phyloP scores from a whole-genome alignment of 768 basidiomycete species.

The Hericium alpestre region DNA sequence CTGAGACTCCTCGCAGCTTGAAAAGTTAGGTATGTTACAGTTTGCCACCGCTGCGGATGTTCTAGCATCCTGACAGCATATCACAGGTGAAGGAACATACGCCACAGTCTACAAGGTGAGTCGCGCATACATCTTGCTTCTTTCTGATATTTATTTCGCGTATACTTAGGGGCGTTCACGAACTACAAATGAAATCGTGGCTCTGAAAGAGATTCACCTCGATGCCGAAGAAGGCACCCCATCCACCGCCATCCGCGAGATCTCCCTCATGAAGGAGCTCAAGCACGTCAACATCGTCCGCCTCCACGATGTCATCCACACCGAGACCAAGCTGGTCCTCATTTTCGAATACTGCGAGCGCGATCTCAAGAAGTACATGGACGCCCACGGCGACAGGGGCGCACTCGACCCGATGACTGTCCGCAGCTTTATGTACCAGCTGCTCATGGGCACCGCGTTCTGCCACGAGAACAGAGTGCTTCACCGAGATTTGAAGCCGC shows the following conservation, averaged over 20 bases:
- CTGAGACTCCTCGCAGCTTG: slow-evolving; percentile 38
- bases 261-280: slow-evolving; percentile 98
- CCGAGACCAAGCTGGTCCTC: slow-evolving; percentile 93
- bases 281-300: slow-evolving; percentile 98
- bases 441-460: slow-evolving; percentile 93
- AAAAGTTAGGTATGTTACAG: slow-evolving; percentile 59
- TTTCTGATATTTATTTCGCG: not conserved
- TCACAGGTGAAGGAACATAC: slow-evolving; percentile 77
- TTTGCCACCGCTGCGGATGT: not conserved
- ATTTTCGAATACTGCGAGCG: slow-evolving; percentile 99
- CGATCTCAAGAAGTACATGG: slow-evolving; percentile 99
- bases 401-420: slow-evolving; percentile 83
- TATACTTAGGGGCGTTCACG: slow-evolving; percentile 75
- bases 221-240: slow-evolving; percentile 99
- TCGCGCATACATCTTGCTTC: not conserved
- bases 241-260: slow-evolving; percentile 96
- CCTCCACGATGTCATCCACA: slow-evolving; percentile 97
- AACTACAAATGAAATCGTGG: slow-evolving; percentile 97
- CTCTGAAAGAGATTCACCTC: slow-evolving; percentile 96
- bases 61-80: not conserved
- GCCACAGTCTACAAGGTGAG: slow-evolving; percentile 91
- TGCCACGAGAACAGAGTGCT: slow-evolving; percentile 98
- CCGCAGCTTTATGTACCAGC: slow-evolving; percentile 95
- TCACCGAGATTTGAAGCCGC: slow-evolving; percentile 95
- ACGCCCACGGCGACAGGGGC: slow-evolving; percentile 91